phyloP scores from a whole-genome alignment of 73 alveolate species.

The Tetrahymena borealis region DNA sequence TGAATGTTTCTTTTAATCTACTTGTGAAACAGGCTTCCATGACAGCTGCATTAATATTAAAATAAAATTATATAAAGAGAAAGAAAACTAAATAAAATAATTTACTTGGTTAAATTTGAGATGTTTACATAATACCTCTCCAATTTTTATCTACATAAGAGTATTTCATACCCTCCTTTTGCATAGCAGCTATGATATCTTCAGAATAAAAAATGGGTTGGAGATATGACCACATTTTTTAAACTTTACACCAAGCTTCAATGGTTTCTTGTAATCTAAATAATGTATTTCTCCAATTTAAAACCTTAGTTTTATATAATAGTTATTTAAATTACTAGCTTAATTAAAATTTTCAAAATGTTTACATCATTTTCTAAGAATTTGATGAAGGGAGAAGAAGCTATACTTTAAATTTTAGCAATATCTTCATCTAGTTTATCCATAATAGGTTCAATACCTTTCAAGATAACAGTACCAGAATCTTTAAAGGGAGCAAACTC shows the following conservation, averaged over 20 bases:
- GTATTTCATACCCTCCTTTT: constrained; percentile 81
- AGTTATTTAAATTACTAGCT: not conserved
- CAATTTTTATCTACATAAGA: constrained; percentile 77
- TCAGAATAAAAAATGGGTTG: constrained; percentile 89
- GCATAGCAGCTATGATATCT: constrained; percentile 85
- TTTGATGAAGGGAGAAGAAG: constrained; percentile 83
- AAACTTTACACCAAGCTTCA: constrained; percentile 91
- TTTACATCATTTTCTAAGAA: constrained; percentile 53
- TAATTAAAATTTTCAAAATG: not conserved
- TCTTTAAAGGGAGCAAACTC: constrained; percentile 74
- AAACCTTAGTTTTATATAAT: constrained; percentile 46
- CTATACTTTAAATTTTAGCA: constrained; percentile 77
- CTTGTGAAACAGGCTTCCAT: constrained; percentile 76
- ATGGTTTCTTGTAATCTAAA: constrained; percentile 81
- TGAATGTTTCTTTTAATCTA: constrained; percentile 62
- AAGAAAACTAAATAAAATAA: not conserved
- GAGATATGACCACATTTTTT: constrained; percentile 83
- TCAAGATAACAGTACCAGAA: constrained; percentile 68
- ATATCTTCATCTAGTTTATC: constrained; percentile 85
- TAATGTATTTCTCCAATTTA: constrained; percentile 67
- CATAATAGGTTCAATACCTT: constrained; percentile 87
- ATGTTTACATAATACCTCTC: constrained; percentile 71
- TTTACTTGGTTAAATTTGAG: constrained; percentile 60
- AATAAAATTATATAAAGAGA: not conserved
- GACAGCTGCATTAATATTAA: constrained; percentile 52